Evolutionary conservation across 495 filamentous ascomycete species (phyloP).

Genomic region (Tuber brumale): DNA sequence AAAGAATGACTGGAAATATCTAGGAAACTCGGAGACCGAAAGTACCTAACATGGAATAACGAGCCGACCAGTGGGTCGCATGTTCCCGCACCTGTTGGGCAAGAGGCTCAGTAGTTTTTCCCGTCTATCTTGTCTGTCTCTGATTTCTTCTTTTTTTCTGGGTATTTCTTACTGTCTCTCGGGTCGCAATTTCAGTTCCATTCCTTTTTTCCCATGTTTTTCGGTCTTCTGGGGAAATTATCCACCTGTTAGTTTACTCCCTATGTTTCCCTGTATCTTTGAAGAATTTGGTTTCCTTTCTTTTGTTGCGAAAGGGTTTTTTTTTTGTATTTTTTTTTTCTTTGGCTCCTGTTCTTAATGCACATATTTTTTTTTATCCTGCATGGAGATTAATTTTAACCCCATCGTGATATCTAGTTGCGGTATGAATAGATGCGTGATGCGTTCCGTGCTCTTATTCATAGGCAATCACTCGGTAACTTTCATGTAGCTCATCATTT

Average conservation of each 20-base stretch:
- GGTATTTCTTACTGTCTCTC: slow-evolving; percentile 15
- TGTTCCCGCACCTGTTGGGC: slow-evolving; percentile 4
- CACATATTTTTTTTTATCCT: neutral
- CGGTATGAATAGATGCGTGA: neutral
- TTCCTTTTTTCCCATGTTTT: neutral
- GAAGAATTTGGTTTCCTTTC: neutral
- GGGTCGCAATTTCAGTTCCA: slow-evolving; percentile 8
- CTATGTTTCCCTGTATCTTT: neutral
- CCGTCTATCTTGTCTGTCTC: neutral
- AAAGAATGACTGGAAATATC: slow-evolving; percentile 18
- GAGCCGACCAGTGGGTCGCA: slow-evolving; percentile 48
- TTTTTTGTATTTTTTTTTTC: neutral
- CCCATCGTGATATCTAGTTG: neutral
- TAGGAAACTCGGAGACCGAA: slow-evolving; percentile 96
- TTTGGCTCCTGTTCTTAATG: neutral
- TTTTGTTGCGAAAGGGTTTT: neutral
- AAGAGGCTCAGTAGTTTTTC: neutral
- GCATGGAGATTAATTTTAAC: neutral
- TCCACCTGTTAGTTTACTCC: neutral
- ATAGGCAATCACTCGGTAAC: neutral
- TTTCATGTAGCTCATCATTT: neutral
- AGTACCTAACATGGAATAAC: slow-evolving; percentile 95
- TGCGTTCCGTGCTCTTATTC: neutral
- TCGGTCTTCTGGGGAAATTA: neutral
- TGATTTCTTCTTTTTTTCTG: slow-evolving; percentile 1